Evolutionary conservation across 768 basidiomycete genomes (phyloP).

Genomic region (Cyclocybe aegerita): DNA sequence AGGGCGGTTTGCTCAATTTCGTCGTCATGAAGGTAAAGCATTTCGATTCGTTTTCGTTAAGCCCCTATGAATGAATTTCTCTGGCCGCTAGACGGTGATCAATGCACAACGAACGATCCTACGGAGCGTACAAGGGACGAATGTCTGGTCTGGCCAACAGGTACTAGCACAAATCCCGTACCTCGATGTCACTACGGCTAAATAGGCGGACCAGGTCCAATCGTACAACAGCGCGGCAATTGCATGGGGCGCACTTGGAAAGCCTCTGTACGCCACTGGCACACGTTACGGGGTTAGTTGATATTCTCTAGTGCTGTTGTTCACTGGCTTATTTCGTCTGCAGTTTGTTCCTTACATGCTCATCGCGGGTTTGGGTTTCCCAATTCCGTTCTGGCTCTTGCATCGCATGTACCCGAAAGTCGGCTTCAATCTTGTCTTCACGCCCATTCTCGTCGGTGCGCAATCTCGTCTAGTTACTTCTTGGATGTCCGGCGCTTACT

Average conservation of each 20-base stretch:
- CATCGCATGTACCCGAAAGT: slow-evolving; percentile 46
- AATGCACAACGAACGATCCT: slow-evolving; percentile 38
- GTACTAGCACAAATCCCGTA: slow-evolving; percentile 12
- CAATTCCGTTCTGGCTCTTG: slow-evolving; percentile 51
- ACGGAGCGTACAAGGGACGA: slow-evolving; percentile 44
- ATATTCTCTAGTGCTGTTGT: slow-evolving; percentile 16
- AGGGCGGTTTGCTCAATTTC: slow-evolving; percentile 49
- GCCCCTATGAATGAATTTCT: neutral
- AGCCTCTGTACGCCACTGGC: slow-evolving; percentile 42
- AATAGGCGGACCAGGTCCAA: slow-evolving; percentile 27
- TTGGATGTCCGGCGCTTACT: neutral
- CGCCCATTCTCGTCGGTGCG: slow-evolving; percentile 33
- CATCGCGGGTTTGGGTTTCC: slow-evolving; percentile 45
- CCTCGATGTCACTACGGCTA: neutral
- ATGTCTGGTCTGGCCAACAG: slow-evolving; percentile 58
- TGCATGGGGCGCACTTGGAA: slow-evolving; percentile 55
- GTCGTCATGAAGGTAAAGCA: slow-evolving; percentile 51
- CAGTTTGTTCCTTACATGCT: slow-evolving; percentile 45
- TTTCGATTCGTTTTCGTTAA: neutral
- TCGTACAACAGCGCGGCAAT: slow-evolving; percentile 51
- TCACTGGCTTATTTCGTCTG: neutral
- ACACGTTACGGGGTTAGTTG: slow-evolving; percentile 40
- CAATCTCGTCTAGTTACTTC: slow-evolving; percentile 25
- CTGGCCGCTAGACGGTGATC: slow-evolving; percentile 20
- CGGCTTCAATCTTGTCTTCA: slow-evolving; percentile 44